Evolutionary conservation across 2,329 filamentous ascomycete species (phyloP).

Genomic region (Graphilbum fragrans): DNA sequence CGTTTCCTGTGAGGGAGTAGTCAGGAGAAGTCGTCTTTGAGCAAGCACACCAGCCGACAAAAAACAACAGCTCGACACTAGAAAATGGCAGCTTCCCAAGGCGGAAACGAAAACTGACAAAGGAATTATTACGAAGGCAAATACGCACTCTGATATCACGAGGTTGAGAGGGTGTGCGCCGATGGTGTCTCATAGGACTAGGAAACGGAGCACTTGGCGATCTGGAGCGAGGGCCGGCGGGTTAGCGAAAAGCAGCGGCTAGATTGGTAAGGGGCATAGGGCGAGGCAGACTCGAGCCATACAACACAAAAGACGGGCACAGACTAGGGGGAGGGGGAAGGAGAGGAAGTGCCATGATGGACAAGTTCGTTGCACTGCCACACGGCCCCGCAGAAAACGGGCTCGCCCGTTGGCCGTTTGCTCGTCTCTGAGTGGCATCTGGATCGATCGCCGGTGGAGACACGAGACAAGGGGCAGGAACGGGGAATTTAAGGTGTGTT

Average conservation of each 20-base stretch:
- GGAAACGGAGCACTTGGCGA: slow-evolving; percentile 32
- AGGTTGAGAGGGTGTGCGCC: slow-evolving; percentile 43
- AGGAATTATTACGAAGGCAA: background rate
- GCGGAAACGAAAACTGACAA: background rate
- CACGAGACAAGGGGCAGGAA: background rate
- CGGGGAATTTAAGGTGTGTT: background rate
- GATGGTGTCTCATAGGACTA: slow-evolving; percentile 46
- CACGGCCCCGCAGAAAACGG: slow-evolving; percentile 11
- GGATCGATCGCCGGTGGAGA: background rate
- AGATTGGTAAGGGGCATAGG: too few relatives aligned
- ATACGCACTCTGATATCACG: slow-evolving; percentile 42
- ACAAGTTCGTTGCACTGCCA: slow-evolving; percentile 9
- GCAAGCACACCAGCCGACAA: background rate
- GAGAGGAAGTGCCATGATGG: background rate
- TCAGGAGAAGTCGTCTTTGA: too few relatives aligned
- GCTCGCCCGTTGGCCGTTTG: slow-evolving; percentile 5
- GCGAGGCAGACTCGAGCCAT: background rate
- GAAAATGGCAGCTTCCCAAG: background rate
- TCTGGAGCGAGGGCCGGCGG: slow-evolving; percentile 16
- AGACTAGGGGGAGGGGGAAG: background rate
- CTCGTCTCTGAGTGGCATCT: background rate
- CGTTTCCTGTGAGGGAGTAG: slow-evolving; percentile 53
- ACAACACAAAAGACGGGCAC: too few relatives aligned
- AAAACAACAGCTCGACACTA: background rate
- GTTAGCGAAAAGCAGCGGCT: background rate